These are phyloP conservation scores for Apiospora saccharicola DNA, from an alignment of 2,329 filamentous ascomycete species.

Conservation along the genomic window DNA sequence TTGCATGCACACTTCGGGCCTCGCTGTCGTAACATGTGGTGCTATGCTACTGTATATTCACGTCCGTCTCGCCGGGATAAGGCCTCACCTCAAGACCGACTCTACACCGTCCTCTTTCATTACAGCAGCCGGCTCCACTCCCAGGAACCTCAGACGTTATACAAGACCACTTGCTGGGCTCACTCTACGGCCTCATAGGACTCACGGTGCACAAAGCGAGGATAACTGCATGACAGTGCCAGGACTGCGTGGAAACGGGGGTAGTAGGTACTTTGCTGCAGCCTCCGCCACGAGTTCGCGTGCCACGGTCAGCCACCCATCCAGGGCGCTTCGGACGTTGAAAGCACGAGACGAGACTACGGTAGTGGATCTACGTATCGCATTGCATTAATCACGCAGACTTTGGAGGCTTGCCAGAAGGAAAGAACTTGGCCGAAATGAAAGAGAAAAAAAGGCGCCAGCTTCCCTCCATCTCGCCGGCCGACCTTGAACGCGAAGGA, in stretches of 20 bases:
- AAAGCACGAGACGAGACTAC: neutral
- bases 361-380: neutral
- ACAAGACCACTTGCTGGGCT: constrained; percentile 1
- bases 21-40: neutral
- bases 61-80: neutral
- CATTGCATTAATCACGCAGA: constrained; percentile 1
- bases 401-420: neutral
- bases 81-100: neutral
- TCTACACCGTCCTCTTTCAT: neutral
- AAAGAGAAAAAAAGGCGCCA: neutral
- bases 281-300: constrained; percentile 14
- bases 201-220: neutral
- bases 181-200: neutral
- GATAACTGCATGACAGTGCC: neutral
- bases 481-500: neutral
- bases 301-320: constrained; percentile 16
- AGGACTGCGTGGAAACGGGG: neutral
- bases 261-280: neutral
- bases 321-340: neutral
- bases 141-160: neutral
- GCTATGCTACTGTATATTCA: neutral
- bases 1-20: constrained; percentile 15
- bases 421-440: neutral
- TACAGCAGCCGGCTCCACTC: neutral
- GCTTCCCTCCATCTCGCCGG: neutral